phyloP scores from a whole-genome alignment of 768 basidiomycete species.

The Amanita muscaria region DNA sequence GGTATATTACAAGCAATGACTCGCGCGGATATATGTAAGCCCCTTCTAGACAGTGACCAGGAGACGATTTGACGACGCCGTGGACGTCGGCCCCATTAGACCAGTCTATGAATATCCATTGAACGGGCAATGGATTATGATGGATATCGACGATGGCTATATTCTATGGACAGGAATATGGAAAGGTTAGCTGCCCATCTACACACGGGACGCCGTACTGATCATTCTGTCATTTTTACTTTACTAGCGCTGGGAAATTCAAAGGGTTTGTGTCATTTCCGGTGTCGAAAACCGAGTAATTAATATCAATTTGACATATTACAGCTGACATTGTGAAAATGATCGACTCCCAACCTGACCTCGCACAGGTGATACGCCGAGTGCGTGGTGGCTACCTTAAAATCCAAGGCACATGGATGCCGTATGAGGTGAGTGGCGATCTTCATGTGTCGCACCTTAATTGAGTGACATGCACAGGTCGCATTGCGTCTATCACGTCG shows the following conservation, averaged over 20 bases:
- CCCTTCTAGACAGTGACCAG: neutral
- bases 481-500: constrained; percentile 73
- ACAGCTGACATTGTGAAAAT: constrained; percentile 91
- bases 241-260: constrained; percentile 71
- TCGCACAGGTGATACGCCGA: constrained; percentile 72
- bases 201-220: constrained; percentile 7
- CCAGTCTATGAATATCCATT: constrained; percentile 88
- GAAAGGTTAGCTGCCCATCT: constrained; percentile 85
- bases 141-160: constrained; percentile 90
- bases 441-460: constrained; percentile 14
- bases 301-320: too few relatives aligned
- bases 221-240: constrained; percentile 7
- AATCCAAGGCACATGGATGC: constrained; percentile 94
- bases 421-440: constrained; percentile 54
- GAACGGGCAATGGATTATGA: constrained; percentile 91
- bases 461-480: too few relatives aligned
- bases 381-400: constrained; percentile 86
- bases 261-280: constrained; percentile 45
- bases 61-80: neutral
- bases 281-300: too few relatives aligned
- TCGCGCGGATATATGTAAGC: constrained; percentile 82
- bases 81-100: constrained; percentile 22
- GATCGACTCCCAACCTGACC: constrained; percentile 85
- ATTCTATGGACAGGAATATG: constrained; percentile 91
- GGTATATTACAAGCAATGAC: constrained; percentile 88